Evolutionary conservation across 495 filamentous ascomycete species (phyloP).

Genomic region (Pyrenula aspistea): DNA sequence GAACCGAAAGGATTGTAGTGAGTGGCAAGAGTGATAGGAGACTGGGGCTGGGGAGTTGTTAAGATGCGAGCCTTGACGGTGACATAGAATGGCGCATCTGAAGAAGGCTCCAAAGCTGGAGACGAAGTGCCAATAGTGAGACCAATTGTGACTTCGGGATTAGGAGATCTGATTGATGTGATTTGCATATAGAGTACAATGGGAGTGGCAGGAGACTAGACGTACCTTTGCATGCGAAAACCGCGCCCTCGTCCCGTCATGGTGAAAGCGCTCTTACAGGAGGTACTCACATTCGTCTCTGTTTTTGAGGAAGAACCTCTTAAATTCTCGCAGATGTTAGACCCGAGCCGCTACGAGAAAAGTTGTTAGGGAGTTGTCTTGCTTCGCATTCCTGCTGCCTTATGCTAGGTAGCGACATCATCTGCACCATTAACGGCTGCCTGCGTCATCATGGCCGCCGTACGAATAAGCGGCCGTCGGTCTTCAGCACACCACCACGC

Average conservation of each 20-base stretch:
- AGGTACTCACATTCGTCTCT: too few species aligned
- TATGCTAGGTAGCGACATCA: neutral
- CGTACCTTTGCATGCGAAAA: neutral
- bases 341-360: too few species aligned
- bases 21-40: neutral
- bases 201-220: neutral
- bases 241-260: neutral
- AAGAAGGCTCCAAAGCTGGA: neutral
- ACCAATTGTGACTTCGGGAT: neutral
- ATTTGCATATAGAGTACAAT: neutral
- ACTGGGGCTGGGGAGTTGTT: neutral
- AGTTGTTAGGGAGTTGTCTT: neutral
- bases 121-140: neutral
- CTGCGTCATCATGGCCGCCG: neutral
- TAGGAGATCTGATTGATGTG: neutral
- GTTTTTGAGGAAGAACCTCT: too few species aligned
- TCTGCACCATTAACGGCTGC: neutral
- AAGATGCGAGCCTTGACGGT: neutral
- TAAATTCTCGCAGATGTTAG: too few species aligned
- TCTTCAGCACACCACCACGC: neutral
- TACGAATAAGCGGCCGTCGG: neutral
- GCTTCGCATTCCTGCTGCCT: neutral
- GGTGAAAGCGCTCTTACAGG: neutral
- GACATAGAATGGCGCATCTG: neutral
- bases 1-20: neutral